phyloP scores from a whole-genome alignment of 176 grass and related monocot species.

The Cenchrus fungigraminus region DNA sequence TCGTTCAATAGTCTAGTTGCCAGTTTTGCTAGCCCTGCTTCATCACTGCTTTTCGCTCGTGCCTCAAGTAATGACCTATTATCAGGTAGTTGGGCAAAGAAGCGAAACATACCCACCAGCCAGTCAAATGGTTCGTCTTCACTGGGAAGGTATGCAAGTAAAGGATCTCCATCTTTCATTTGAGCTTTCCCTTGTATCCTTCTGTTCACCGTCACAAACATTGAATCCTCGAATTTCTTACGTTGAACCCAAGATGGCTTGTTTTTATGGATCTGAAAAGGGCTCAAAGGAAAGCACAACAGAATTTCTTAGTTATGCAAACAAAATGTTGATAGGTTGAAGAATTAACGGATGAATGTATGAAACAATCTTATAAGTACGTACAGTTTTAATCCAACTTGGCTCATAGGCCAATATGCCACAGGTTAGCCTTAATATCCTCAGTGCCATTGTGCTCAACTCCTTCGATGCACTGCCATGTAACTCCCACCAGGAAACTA shows the following conservation, averaged over 20 bases:
- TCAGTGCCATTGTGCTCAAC: conserved; percentile 32
- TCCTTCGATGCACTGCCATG: not conserved
- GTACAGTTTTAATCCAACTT: conserved; percentile 33
- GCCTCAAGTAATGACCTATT: not conserved
- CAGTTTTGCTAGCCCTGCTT: not conserved
- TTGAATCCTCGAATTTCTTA: conserved; percentile 18
- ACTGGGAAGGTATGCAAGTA: not conserved
- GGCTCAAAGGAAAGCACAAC: not conserved
- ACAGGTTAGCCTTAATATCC: conserved; percentile 33
- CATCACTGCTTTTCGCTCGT: not conserved
- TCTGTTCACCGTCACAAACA: conserved; percentile 13
- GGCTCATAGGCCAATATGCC: not conserved
- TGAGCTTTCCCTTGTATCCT: conserved; percentile 14
- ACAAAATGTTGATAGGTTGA: not conserved
- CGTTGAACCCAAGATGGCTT: not conserved
- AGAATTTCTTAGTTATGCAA: not conserved
- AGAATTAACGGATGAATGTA: not conserved
- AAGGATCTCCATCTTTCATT: not conserved
- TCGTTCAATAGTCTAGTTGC: too few species aligned
- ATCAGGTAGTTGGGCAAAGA: too few species aligned
- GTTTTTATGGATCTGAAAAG: conserved; percentile 5
- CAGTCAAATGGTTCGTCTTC: conserved; percentile 5
- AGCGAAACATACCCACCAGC: not conserved
- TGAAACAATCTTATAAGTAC: not conserved
- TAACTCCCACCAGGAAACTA: conserved; percentile 18